Base-by-base conservation (phyloP, 805 yeast genomes). In the Wickerhamiella azymoides region DNA sequence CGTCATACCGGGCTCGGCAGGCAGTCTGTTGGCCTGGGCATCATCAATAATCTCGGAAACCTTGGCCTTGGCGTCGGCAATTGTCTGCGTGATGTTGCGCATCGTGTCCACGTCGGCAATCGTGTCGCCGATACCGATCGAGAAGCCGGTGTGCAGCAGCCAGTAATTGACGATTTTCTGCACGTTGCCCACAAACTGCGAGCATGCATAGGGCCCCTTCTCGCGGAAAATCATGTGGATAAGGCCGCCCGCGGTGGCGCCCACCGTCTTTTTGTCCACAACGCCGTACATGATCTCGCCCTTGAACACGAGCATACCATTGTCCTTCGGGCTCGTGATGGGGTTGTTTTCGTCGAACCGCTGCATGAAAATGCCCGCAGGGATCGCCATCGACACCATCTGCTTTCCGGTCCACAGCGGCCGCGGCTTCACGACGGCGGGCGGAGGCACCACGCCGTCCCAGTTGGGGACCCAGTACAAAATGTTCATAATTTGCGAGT, bases 1-100 rank as follows among this genome's bases (percentile, higher is more conserved):
- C 2, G 99, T 92, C 99, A 92, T 92, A 81, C 99, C 99, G 26
- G 96, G 97, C 62, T 92, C 96, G 26, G 96, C 95, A 36, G 85
- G 84, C 54, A 92, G 70, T 50, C 72, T 71, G 60, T 92, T 89
- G 39, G 75, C 79, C 62, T 92, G 97, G 2, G 97, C 98, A 60
- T 85, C 94, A 55, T 75, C 67, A 50, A 92, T 89, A 46, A 89
- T 89, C 57, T 83, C 92, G 61, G 89, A 96, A 35, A 92, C 99
- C 68, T 89, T 85, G 39, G 74, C 76, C 64, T 93, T 93, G 13
- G 98, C 98, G 50, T 79, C 84, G 43, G 84, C 79, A 63, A 92
- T 92, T 3, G 97, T 89, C 48, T 81, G 80, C 1, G 97, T 92
- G 57, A 92, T 88, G 54, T 80, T 81, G 55, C 79, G 78, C 95